Conservation (phyloP, 202 grass and related monocot genomes). For the Zizania palustris region DNA sequence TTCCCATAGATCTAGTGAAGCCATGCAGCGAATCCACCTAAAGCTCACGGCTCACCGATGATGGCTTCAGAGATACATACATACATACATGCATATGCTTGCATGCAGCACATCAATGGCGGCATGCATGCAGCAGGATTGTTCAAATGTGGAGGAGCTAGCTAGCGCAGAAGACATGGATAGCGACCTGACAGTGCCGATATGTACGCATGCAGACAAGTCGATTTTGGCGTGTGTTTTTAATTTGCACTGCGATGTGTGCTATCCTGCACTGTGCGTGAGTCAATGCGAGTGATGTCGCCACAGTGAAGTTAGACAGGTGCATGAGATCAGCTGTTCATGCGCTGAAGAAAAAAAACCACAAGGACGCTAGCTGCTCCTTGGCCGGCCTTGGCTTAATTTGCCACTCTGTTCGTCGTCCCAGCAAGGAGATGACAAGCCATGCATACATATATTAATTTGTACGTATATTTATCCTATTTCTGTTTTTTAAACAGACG, state of each 20-base stretch:
- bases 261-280: slow-evolving; percentile 45
- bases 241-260: slow-evolving; percentile 35
- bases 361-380: background rate
- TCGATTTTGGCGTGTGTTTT: slow-evolving; percentile 21
- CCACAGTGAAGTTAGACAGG: slow-evolving; percentile 36
- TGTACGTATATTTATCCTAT: slow-evolving; percentile 5
- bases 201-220: slow-evolving; percentile 16
- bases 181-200: slow-evolving; percentile 15
- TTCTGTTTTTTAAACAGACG: no score
- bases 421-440: no score
- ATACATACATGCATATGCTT: background rate
- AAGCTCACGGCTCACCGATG: background rate
- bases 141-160: slow-evolving; percentile 15
- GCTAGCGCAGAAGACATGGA: slow-evolving; percentile 13
- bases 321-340: background rate
- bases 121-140: background rate
- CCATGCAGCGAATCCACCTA: background rate
- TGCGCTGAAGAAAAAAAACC: background rate
- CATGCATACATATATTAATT: background rate
- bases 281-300: slow-evolving; percentile 51
- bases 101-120: background rate
- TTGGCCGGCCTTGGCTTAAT: no score
- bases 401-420: no score
- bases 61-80: background rate
- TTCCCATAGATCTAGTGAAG: background rate